A percentile compares a stretch with the other conserved stretches of the same genome.
phyloP scores from a whole-genome alignment of 495 filamentous ascomycete species.

The Jackrogersella minutella region DNA sequence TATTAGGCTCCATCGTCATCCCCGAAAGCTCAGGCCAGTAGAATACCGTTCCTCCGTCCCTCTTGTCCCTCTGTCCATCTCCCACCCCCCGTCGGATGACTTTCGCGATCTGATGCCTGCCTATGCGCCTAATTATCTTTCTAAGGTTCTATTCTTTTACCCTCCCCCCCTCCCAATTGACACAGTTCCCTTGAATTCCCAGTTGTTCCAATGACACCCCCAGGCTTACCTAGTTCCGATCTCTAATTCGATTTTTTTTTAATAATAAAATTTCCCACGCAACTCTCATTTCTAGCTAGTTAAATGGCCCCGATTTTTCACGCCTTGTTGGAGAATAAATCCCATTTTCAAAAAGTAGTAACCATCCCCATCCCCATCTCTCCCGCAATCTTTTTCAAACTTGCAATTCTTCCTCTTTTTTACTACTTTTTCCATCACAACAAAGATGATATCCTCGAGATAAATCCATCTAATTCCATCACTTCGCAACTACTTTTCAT shows the following conservation, averaged over 20 bases:
- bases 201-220: constrained; percentile 40
- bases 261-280: constrained; percentile 54
- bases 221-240: constrained; percentile 46
- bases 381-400: constrained; percentile 47
- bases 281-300: constrained; percentile 55
- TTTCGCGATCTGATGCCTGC: constrained; percentile 42
- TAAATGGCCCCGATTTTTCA: constrained; percentile 56
- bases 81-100: constrained; percentile 34
- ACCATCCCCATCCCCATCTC: constrained; percentile 54
- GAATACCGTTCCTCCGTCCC: constrained; percentile 8
- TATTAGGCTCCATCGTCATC: constrained; percentile 36
- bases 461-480: constrained; percentile 59
- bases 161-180: constrained; percentile 2
- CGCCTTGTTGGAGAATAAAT: constrained; percentile 46
- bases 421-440: constrained; percentile 49
- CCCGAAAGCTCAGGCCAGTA: constrained; percentile 30
- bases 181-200: constrained; percentile 36
- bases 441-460: constrained; percentile 60
- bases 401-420: constrained; percentile 56
- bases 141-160: not conserved
- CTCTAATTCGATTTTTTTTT: constrained; percentile 58
- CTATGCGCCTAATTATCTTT: constrained; percentile 36
- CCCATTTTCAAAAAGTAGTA: constrained; percentile 56
- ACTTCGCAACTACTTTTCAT: constrained; percentile 41
- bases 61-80: not conserved